phyloP scores from a whole-genome alignment of 2,329 filamentous ascomycete genomes.

The Colletotrichum eremochloae region DNA sequence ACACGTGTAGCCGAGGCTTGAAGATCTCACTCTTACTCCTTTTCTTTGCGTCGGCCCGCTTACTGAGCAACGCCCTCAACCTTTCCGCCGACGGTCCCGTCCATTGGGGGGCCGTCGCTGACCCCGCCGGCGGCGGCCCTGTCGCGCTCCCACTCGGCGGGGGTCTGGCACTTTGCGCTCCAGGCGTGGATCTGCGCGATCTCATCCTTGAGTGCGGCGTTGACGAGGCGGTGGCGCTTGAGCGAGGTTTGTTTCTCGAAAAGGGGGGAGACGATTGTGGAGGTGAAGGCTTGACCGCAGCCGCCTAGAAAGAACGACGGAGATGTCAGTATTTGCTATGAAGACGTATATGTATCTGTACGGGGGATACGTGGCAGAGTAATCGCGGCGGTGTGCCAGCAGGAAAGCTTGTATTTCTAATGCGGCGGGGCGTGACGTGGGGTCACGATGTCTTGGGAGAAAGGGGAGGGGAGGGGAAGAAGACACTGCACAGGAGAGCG shows the following conservation, averaged over 20 bases:
- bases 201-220: slow-evolving; percentile 84
- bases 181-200: slow-evolving; percentile 94
- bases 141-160: slow-evolving; percentile 86
- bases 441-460: slow-evolving; percentile 2
- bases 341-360: not conserved
- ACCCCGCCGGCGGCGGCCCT: slow-evolving; percentile 50
- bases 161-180: slow-evolving; percentile 94
- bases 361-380: not conserved
- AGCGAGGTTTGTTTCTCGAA: slow-evolving; percentile 82
- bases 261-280: slow-evolving; percentile 72
- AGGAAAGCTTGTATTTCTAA: slow-evolving; percentile 19
- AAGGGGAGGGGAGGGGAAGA: not conserved
- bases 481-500: not conserved
- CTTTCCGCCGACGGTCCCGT: slow-evolving; percentile 59
- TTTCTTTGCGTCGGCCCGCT: not conserved
- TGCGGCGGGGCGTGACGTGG: slow-evolving; percentile 35
- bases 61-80: slow-evolving; percentile 54
- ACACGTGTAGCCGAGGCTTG: not conserved
- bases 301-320: slow-evolving; percentile 59
- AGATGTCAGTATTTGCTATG: not conserved
- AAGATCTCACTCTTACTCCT: not conserved
- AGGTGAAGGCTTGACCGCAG: slow-evolving; percentile 72
- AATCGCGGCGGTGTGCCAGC: slow-evolving; percentile 4
- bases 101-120: slow-evolving; percentile 53
- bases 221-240: slow-evolving; percentile 88